phyloP scores from a whole-genome alignment of 2,329 filamentous ascomycete species.

The Clathrospora elynae region DNA sequence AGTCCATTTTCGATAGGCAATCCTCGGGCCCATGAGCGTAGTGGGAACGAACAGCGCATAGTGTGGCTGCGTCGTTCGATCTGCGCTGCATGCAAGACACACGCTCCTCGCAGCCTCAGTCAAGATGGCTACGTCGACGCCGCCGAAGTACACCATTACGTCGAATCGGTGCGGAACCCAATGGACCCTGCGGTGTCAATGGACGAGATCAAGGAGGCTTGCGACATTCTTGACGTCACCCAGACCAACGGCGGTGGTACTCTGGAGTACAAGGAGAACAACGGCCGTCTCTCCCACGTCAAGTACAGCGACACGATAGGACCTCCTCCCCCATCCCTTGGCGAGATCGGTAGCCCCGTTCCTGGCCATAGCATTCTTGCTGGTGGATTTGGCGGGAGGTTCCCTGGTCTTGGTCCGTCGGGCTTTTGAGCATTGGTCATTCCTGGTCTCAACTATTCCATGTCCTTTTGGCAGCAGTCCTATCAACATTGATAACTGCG shows the following conservation, averaged over 20 bases:
- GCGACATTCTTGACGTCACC: slow-evolving; percentile 85
- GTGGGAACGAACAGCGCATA: slow-evolving; percentile 35
- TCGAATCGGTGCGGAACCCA: slow-evolving; percentile 67
- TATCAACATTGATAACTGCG: slow-evolving; percentile 20
- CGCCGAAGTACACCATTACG: slow-evolving; percentile 64
- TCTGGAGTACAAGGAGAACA: slow-evolving; percentile 70
- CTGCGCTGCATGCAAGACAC: slow-evolving; percentile 74
- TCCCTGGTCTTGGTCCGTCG: slow-evolving; percentile 41
- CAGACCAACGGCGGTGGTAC: slow-evolving; percentile 84
- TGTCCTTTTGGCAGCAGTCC: slow-evolving; percentile 14
- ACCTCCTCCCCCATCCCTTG: slow-evolving; percentile 43
- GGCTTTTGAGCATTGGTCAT: slow-evolving; percentile 35
- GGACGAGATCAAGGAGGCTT: slow-evolving; percentile 78
- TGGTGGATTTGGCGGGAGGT: slow-evolving; percentile 40
- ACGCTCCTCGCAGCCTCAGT: slow-evolving; percentile 54
- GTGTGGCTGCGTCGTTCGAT: slow-evolving; percentile 60
- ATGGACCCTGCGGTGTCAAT: slow-evolving; percentile 62
- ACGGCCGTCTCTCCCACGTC: slow-evolving; percentile 47
- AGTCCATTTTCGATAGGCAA: slow-evolving; percentile 35
- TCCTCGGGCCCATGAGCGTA: slow-evolving; percentile 35
- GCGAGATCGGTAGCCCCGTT: slow-evolving; percentile 56
- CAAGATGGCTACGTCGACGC: slow-evolving; percentile 73
- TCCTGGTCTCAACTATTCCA: not conserved
- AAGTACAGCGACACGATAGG: slow-evolving; percentile 49
- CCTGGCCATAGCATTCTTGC: slow-evolving; percentile 51